Evolutionary conservation across 805 yeast species (phyloP), one percentile per base, ranked within the genome.

Genomic region (Grigorovia transvaalensis): DNA sequence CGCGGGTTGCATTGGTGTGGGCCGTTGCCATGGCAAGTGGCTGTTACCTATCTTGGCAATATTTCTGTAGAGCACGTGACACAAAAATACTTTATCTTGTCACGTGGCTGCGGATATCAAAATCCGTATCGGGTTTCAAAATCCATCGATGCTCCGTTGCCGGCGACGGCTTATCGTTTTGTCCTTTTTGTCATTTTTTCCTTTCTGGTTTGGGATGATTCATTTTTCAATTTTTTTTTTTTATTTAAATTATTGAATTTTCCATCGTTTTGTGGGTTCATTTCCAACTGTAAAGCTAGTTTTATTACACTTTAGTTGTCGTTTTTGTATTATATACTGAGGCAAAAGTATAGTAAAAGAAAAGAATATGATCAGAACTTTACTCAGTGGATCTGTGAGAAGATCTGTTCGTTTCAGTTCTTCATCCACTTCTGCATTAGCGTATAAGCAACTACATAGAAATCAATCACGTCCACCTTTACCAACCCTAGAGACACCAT

Each of bases 401-500:
- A 49, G 44, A 40, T 44, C 44, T 15, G 29, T 50, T 33, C 57
- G 61, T 78, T 82, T 17, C 73, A 79, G 49, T 84, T 72, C 82
- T 9, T 81, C 88, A 6, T 88, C 96, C 18, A 88, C 96, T 5
- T 81, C 96, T 20, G 98, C 98, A 9, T 73, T 93, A 67, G 96
- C 97, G 9, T 93, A 93, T 73, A 93, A 93, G 71, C 84, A 88
- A 35, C 74, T 90, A 58, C 96, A 89, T 69, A 83, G 95, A 60
- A 85, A 88, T 69, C 84, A 81, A 61, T 80, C 79, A 60, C 81
- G 89, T 67, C 98, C 98, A 42, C 85, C 95, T 40, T 77, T 91
- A 60, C 99, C 98, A 49, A 88, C 95, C 5, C 75, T 90, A 58
- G 96, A 90, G 57, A 82, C 96, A 13, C 97, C 98, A 56, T 80